phyloP scores from a whole-genome alignment of 164 flowering plant genomes.

The Platanus orientalis region DNA sequence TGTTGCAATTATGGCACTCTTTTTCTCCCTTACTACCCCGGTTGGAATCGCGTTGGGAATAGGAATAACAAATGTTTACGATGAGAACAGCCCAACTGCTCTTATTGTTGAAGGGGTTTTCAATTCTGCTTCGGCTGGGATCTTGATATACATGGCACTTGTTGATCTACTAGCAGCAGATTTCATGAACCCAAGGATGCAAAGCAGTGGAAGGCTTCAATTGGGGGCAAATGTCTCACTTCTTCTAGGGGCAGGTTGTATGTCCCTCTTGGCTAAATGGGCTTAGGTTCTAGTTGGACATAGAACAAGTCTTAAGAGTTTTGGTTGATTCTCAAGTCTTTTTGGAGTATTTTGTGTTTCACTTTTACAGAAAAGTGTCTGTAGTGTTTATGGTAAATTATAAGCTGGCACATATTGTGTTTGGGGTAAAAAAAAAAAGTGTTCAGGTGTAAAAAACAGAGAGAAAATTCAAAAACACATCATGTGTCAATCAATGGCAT shows the following conservation, averaged over 20 bases:
- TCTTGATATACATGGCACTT: slow-evolving; percentile 29
- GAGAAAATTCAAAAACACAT: too few relatives aligned
- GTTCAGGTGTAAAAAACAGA: too few relatives aligned
- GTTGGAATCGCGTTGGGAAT: slow-evolving; percentile 23
- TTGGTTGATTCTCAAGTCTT: too few relatives aligned
- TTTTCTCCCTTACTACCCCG: slow-evolving; percentile 33
- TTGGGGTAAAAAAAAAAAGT: too few relatives aligned
- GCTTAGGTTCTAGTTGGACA: too few relatives aligned
- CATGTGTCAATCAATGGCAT: too few relatives aligned
- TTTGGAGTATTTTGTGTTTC: too few relatives aligned
- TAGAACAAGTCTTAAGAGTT: too few relatives aligned
- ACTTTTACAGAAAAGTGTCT: too few relatives aligned
- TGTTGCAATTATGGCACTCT: slow-evolving; percentile 14
- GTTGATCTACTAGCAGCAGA: slow-evolving; percentile 32
- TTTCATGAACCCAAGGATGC: slow-evolving; percentile 26
- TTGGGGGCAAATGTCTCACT: slow-evolving; percentile 17
- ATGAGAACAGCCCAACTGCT: slow-evolving; percentile 16
- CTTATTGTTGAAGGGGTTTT: slow-evolving; percentile 23
- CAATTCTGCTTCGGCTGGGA: slow-evolving; percentile 26
- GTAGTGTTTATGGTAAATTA: too few relatives aligned
- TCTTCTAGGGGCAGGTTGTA: slow-evolving; percentile 23
- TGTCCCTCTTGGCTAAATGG: slow-evolving; percentile 31
- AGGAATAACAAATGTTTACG: slow-evolving; percentile 15
- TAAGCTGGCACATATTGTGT: too few relatives aligned
- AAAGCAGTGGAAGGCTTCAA: slow-evolving; percentile 22